phyloP scores from a whole-genome alignment of 2,329 filamentous ascomycete species.

The Arthrinium phaeospermum region DNA sequence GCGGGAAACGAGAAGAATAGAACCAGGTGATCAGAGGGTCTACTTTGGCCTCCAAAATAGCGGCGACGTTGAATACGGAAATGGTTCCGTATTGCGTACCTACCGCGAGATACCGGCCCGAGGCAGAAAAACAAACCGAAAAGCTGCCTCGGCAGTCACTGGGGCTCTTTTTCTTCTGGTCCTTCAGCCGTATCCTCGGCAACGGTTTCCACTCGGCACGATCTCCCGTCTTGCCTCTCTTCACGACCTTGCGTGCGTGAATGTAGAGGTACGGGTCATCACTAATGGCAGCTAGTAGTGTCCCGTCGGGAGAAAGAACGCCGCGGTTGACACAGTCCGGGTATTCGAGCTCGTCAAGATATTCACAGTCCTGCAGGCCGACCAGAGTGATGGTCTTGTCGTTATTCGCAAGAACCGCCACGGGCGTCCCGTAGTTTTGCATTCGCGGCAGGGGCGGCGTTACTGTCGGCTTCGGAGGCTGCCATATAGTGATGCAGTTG shows the following conservation, averaged over 20 bases:
- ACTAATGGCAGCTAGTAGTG: slow-evolving; percentile 79
- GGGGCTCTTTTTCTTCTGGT: slow-evolving; percentile 59
- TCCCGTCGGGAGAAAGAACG: slow-evolving; percentile 89
- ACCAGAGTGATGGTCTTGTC: slow-evolving; percentile 89
- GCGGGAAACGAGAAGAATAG: slow-evolving; percentile 74
- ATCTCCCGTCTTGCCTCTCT: slow-evolving; percentile 40
- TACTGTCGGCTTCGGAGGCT: slow-evolving; percentile 47
- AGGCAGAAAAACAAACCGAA: slow-evolving; percentile 77
- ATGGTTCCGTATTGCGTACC: slow-evolving; percentile 83
- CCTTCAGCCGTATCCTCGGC: slow-evolving; percentile 61
- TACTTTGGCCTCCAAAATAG: slow-evolving; percentile 48
- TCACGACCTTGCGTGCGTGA: slow-evolving; percentile 61
- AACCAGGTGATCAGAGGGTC: slow-evolving; percentile 78
- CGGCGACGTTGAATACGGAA: slow-evolving; percentile 70
- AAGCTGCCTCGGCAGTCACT: slow-evolving; percentile 72
- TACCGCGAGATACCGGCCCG: slow-evolving; percentile 73
- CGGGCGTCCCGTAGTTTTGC: slow-evolving; percentile 53
- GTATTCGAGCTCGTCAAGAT: slow-evolving; percentile 74
- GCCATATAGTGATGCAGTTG: slow-evolving; percentile 71
- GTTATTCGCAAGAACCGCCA: slow-evolving; percentile 87
- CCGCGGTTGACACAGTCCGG: slow-evolving; percentile 92
- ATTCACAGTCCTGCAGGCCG: slow-evolving; percentile 68
- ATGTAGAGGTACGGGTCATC: slow-evolving; percentile 89
- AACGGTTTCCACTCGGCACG: slow-evolving; percentile 57
- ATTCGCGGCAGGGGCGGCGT: slow-evolving; percentile 32